Conservation (phyloP, 345 rosid genomes). For the Eucalyptus guilfoylei region DNA sequence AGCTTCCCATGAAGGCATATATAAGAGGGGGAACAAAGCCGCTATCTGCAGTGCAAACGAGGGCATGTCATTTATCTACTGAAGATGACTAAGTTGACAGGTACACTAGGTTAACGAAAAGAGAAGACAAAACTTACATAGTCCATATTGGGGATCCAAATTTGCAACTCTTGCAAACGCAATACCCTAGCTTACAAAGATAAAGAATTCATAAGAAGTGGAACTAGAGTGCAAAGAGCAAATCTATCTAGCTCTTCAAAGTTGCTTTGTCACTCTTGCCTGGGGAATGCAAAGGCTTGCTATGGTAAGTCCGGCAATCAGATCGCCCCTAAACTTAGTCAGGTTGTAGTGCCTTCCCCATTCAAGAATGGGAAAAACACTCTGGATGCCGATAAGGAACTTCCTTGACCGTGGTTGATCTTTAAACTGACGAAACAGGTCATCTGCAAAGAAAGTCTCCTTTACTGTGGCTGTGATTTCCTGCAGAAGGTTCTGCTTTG, state of each 20-base stretch:
- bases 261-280: not conserved
- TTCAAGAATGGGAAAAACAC: constrained; percentile 26
- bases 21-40: constrained; percentile 49
- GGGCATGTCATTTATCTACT: not conserved
- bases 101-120: not conserved
- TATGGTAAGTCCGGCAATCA: constrained; percentile 35
- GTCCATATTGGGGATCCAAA: constrained; percentile 30
- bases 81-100: not conserved
- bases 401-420: constrained; percentile 18
- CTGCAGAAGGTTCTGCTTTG: constrained; percentile 14
- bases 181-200: constrained; percentile 17
- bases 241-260: not conserved
- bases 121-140: constrained; percentile 12
- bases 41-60: constrained; percentile 8
- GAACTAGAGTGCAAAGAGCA: not conserved
- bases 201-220: not conserved
- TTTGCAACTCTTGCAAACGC: constrained; percentile 34
- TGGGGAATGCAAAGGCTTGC: constrained; percentile 51
- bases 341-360: constrained; percentile 33
- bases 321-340: constrained; percentile 21
- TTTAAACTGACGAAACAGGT: constrained; percentile 26
- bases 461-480: constrained; percentile 10
- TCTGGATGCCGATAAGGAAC: constrained; percentile 20
- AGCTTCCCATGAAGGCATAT: constrained; percentile 39
- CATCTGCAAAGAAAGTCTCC: constrained; percentile 42